A percentile compares a stretch with the other conserved stretches of the same genome.
phyloP scores from a whole-genome alignment of 768 basidiomycete genomes.

The Kwoniella sp. region DNA sequence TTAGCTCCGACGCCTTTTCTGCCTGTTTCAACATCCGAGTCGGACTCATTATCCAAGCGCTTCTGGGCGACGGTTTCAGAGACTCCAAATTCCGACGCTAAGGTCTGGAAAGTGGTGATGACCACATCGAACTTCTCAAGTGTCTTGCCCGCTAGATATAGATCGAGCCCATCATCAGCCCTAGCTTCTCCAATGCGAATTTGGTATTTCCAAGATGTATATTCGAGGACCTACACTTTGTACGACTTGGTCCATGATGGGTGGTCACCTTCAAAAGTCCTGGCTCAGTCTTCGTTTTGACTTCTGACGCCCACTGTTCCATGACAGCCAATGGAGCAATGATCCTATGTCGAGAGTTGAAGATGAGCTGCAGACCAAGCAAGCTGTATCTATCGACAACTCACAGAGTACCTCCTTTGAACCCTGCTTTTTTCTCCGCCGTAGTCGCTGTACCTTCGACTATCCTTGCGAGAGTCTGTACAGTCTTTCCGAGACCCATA shows the following conservation, averaged over 20 bases:
- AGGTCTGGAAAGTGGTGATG: constrained; percentile 82
- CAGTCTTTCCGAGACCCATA: constrained; percentile 64
- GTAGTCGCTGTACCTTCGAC: constrained; percentile 75
- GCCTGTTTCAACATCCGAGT: constrained; percentile 58
- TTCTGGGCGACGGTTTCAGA: constrained; percentile 57
- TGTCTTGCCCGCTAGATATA: constrained; percentile 40
- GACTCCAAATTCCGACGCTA: constrained; percentile 76
- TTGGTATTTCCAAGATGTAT: background rate
- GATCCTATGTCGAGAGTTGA: constrained; percentile 61
- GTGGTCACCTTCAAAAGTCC: constrained; percentile 69
- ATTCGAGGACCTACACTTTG: constrained; percentile 62
- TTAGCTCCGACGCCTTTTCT: constrained; percentile 58
- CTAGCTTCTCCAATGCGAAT: too few species aligned
- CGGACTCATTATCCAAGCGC: constrained; percentile 57
- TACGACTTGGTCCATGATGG: constrained; percentile 78
- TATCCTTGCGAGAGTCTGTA: constrained; percentile 85
- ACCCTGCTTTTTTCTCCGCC: constrained; percentile 72
- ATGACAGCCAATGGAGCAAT: constrained; percentile 85
- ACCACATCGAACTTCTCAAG: constrained; percentile 57
- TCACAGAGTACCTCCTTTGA: constrained; percentile 56
- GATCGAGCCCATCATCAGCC: constrained; percentile 4
- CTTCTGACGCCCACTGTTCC: constrained; percentile 86
- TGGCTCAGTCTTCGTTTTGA: constrained; percentile 66
- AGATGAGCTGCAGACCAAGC: constrained; percentile 7
- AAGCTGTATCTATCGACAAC: constrained; percentile 10